Evolutionary conservation across 306 rosid species (phyloP), one percentile per base, ranked within the genome.

Genomic region (Phaseolus lunatus): DNA sequence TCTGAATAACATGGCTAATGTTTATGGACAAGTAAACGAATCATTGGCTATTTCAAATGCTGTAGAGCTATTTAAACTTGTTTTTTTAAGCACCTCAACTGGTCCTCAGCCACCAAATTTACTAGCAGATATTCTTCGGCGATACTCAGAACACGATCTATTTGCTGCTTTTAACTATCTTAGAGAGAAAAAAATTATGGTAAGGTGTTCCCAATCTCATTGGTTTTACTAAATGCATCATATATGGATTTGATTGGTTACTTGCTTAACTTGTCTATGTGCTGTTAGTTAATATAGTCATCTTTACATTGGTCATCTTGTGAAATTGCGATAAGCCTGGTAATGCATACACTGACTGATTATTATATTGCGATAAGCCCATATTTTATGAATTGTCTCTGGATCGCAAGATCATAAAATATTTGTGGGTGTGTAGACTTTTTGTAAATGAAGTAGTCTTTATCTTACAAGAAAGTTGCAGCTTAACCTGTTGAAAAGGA

Each of bases 51-150:
- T 95, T 83, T 89, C 99, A 66, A 95, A 90, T 86, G 97, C 91
- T 43, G 96, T 95, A 78, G 97, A 95, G 89, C 90, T 95, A 47
- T 95, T 95, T 87, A 95, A 95, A 90, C 97, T 95, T 81, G 91
- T 95, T 70, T 95, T 95, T 78, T 78, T 92, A 75, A 90, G 96
- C 84, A 89, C 90, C 84, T 89, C 97, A 58, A 80, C 87, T 67
- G 83, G 88, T 44, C 83, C 90, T 16, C 87, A 76, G 47, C 91
- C 91, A 41, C 88, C 97, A 43, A 90, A 78, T 83, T 87, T 92
- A 69, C 81, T 92, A 23, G 96, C 97, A 41, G 88, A 90, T 74
- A 84, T 90, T 85, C 85, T 92, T 65, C 88, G 97, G 89, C 91
- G 88, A 70, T 95, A 95, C 78, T 92, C 97, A 52, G 97, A 92